Conservation (phyloP, 768 basidiomycete species). For the Serendipita vermifera region DNA sequence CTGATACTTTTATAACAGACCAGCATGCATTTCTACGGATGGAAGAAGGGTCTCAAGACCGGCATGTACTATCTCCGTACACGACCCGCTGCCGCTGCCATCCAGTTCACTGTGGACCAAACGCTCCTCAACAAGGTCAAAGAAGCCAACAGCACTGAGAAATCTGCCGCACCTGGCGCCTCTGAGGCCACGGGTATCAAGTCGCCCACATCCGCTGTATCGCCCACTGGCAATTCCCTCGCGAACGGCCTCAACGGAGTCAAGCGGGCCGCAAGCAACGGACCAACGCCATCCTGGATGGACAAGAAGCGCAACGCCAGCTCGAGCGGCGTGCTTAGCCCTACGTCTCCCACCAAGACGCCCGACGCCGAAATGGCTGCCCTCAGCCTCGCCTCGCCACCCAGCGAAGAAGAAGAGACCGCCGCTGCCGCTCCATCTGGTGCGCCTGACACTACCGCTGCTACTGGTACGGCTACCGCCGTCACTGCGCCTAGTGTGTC, state of each 20-base stretch:
- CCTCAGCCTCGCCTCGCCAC: slow-evolving; percentile 8
- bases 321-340: not conserved
- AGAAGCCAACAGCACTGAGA: slow-evolving; percentile 23
- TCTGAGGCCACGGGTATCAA: slow-evolving; percentile 4
- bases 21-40: slow-evolving; percentile 98
- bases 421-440: not conserved
- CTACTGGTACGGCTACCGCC: not conserved
- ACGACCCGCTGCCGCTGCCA: slow-evolving; percentile 85
- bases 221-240: too few species aligned
- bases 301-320: slow-evolving; percentile 7
- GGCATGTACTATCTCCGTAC: slow-evolving; percentile 98
- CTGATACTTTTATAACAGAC: too few species aligned
- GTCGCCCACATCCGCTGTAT: not conserved
- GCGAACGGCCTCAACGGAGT: slow-evolving; percentile 7
- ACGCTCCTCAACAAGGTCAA: slow-evolving; percentile 46
- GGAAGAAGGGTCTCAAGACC: slow-evolving; percentile 99
- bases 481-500: slow-evolving; percentile 32
- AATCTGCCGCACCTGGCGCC: slow-evolving; percentile 6
- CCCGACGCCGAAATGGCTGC: slow-evolving; percentile 23
- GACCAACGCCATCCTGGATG: slow-evolving; percentile 15
- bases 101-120: slow-evolving; percentile 95
- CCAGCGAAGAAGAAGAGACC: too few species aligned
- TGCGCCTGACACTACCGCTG: slow-evolving; percentile 11
- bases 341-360: slow-evolving; percentile 14
- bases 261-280: slow-evolving; percentile 19